phyloP scores from a whole-genome alignment of 257 asterid species.

The Solanum peruvianum region DNA sequence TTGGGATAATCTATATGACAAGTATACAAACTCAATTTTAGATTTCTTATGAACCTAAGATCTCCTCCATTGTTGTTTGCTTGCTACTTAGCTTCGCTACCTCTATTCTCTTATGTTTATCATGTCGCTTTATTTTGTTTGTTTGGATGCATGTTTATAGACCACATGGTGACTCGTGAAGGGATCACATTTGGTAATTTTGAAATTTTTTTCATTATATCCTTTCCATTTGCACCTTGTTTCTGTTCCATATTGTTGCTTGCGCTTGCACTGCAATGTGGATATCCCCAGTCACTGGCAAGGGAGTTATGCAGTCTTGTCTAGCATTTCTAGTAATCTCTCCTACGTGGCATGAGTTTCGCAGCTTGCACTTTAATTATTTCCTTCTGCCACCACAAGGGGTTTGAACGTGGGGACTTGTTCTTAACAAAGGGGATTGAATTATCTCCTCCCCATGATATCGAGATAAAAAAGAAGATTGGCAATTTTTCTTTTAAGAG shows the following conservation, averaged over 20 bases:
- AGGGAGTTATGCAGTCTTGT: neutral
- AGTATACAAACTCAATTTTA: neutral
- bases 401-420: no score
- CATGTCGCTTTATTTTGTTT: no score
- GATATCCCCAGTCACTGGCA: neutral
- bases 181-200: neutral
- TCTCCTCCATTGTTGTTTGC: neutral
- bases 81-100: neutral
- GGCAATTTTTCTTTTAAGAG: no score
- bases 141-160: no score
- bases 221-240: neutral
- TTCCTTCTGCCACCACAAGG: neutral
- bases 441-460: no score
- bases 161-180: neutral
- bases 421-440: no score
- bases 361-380: neutral
- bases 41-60: neutral
- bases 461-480: no score
- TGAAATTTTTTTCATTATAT: neutral
- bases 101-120: no score
- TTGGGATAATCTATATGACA: neutral
- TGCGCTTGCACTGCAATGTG: neutral
- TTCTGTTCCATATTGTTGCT: neutral
- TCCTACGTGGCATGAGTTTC: neutral
- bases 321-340: neutral